Base-by-base conservation (phyloP, 345 rosid species). In the Moringa oleifera region DNA sequence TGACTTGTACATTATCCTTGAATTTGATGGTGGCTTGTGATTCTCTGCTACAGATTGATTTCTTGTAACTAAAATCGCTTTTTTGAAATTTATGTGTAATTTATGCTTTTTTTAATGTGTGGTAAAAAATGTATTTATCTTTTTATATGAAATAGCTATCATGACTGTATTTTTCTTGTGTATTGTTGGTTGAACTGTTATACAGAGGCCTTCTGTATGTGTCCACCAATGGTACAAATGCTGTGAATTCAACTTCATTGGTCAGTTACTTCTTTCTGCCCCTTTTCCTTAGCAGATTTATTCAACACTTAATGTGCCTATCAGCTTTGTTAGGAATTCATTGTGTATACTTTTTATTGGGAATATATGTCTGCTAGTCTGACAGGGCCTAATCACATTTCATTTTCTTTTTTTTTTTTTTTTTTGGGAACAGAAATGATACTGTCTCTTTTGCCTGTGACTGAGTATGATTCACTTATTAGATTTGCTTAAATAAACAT, bases 211-310 rank as follows among this genome's bases (percentile, higher is more conserved):
- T 77, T 55, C 31, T 62, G 37, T 70, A 73, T 76, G 83, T 74
- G 55, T 77, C 88, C 22, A 49, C 62, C 63, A 77, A 80, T 66
- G 77, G 67, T 60, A 57, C 55, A 47, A 70, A 80, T 66, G 83
- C 83, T 0, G 25, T 74, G 20, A 64, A 76, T 61, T 77, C 94
- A 65, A 60, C 77, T 61, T 68, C 84, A 33, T 55, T 70, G 91
- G 97, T 89, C 59, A 76, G 86, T 71, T 23, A 53, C 64, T 23
- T 31, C 58, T 54, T 55, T 55, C 36, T 65, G 19, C 37, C 28
- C 20, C 31, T 50, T 18, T 55, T 59, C 7, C 2, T 31, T 51
- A 4, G 45, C 47, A 41, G 47, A 5, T 41, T 11, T 15, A 41
- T 41, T 41, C 47, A 41, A 11, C 47, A 41, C 1, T 9, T 2